Percentiles rank a stretch among this genome's conserved stretches.
Evolutionary conservation across 768 basidiomycete species (phyloP).

Genomic region (Thelephora ganbajun): DNA sequence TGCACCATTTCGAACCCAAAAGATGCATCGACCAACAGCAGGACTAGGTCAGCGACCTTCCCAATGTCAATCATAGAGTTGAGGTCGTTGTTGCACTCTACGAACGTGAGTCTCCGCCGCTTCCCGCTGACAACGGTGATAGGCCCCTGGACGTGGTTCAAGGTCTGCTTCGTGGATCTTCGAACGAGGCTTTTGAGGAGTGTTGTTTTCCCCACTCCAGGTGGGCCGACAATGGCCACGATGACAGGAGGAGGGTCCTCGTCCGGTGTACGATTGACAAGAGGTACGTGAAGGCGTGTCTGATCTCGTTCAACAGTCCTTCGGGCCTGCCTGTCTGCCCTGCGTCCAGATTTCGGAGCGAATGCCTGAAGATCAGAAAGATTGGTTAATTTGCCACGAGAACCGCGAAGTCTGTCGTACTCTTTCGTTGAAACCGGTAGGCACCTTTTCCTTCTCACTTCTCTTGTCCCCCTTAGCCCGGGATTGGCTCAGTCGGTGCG

Average conservation of each 20-base stretch:
- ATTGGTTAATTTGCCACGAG: neutral
- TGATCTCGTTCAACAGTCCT: slow-evolving; percentile 90
- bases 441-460: slow-evolving; percentile 54
- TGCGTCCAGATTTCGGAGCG: slow-evolving; percentile 79
- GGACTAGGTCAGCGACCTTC: slow-evolving; percentile 90
- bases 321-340: slow-evolving; percentile 80
- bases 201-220: slow-evolving; percentile 94
- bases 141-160: slow-evolving; percentile 83
- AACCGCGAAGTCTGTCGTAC: slow-evolving; percentile 23
- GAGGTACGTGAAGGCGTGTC: slow-evolving; percentile 87
- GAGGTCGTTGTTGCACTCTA: slow-evolving; percentile 96
- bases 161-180: slow-evolving; percentile 86
- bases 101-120: slow-evolving; percentile 83
- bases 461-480: slow-evolving; percentile 59
- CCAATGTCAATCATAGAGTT: slow-evolving; percentile 98
- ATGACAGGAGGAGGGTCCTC: slow-evolving; percentile 87
- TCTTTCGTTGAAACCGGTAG: slow-evolving; percentile 78
- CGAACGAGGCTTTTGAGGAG: slow-evolving; percentile 83
- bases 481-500: slow-evolving; percentile 63
- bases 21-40: slow-evolving; percentile 95
- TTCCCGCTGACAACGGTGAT: slow-evolving; percentile 93
- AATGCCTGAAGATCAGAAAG: slow-evolving; percentile 48
- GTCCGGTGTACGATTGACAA: slow-evolving; percentile 89
- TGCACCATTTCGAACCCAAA: slow-evolving; percentile 98
- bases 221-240: slow-evolving; percentile 89